These are phyloP conservation scores for Fusarium continuum DNA, from an alignment of 2,329 filamentous ascomycete species.

Conservation along the genomic window DNA sequence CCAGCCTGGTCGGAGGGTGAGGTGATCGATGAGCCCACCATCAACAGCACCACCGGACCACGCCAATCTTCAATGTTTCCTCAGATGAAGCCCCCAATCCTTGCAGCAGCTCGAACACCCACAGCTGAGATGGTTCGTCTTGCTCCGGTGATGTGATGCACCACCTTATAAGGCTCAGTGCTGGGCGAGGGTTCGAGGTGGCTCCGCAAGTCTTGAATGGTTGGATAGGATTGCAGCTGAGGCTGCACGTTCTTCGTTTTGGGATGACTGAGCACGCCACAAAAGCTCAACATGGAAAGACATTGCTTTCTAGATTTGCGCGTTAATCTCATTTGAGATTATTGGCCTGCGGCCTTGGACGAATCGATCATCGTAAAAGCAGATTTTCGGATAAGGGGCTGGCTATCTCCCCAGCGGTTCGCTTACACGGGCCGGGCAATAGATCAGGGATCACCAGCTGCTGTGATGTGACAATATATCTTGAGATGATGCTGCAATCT, in stretches of 20 bases:
- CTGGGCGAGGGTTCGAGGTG: conserved; percentile 17
- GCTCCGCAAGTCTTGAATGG: conserved; percentile 15
- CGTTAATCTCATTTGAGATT: conserved; percentile 37
- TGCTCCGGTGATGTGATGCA: conserved; percentile 28
- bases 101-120: conserved; percentile 32
- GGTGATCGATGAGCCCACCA: conserved; percentile 42
- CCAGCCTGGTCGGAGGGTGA: conserved; percentile 34
- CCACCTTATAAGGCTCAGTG: neutral
- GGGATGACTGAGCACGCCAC: conserved; percentile 15
- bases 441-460: conserved; percentile 12
- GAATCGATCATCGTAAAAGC: conserved; percentile 25
- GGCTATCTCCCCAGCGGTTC: conserved; percentile 12
- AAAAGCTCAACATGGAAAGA: conserved; percentile 14
- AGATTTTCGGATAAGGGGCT: conserved; percentile 25
- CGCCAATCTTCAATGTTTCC: conserved; percentile 28
- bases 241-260: conserved; percentile 17
- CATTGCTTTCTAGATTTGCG: conserved; percentile 6
- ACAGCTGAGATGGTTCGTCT: conserved; percentile 31
- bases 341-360: conserved; percentile 9
- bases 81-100: conserved; percentile 16
- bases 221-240: conserved; percentile 26
- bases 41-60: conserved; percentile 33
- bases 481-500: neutral
- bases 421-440: neutral
- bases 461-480: conserved; percentile 18